Conservation (phyloP, 2,329 filamentous ascomycete species). For the Fusarium sororula region DNA sequence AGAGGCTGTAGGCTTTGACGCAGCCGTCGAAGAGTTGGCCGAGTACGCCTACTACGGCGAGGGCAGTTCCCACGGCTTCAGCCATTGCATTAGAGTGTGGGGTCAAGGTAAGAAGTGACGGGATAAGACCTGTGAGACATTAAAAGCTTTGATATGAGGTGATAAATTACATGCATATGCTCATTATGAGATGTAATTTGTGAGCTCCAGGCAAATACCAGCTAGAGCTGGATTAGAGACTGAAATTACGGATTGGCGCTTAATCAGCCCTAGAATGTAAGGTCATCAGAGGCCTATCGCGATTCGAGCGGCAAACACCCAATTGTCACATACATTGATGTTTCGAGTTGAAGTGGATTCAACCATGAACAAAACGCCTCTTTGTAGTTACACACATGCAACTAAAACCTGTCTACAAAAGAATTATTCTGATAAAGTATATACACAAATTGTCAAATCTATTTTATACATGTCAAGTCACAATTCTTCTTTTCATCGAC, state of each 20-base stretch:
- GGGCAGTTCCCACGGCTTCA: slow-evolving; percentile 54
- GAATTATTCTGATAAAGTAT: too few species aligned
- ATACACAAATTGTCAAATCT: background rate
- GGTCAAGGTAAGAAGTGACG: background rate
- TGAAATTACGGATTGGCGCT: background rate
- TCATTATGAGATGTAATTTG: background rate
- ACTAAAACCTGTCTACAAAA: background rate
- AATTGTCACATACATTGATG: background rate
- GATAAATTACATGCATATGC: background rate
- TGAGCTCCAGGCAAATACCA: background rate
- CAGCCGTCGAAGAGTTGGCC: slow-evolving; percentile 59
- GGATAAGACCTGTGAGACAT: background rate
- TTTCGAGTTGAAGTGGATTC: background rate
- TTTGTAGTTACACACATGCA: background rate
- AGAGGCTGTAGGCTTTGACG: slow-evolving; percentile 57
- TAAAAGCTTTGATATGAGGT: background rate
- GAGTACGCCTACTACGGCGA: slow-evolving; percentile 56
- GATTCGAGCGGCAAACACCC: background rate
- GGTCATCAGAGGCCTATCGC: background rate
- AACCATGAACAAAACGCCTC: too few species aligned
- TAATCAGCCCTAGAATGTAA: slow-evolving; percentile 11
- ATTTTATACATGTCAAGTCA: background rate
- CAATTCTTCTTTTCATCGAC: background rate
- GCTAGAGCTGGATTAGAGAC: background rate
- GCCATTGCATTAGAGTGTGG: slow-evolving; percentile 36